Conservation (phyloP, 2,329 filamentous ascomycete genomes). For the Fusarium sp. region DNA sequence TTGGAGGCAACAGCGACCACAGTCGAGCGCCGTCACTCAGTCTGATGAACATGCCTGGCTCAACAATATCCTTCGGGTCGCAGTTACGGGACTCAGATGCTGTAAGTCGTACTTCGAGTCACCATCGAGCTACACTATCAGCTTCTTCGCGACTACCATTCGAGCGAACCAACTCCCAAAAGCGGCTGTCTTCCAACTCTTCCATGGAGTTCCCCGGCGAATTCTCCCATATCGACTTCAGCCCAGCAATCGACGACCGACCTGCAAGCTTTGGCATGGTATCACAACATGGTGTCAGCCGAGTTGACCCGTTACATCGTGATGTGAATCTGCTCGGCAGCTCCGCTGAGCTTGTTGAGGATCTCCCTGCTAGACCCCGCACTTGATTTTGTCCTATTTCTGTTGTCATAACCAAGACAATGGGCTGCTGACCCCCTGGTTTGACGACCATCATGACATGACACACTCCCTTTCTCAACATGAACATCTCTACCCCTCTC, state of each 20-base stretch:
- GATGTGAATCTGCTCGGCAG: slow-evolving; percentile 64
- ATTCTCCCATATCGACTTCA: slow-evolving; percentile 58
- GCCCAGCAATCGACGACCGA: slow-evolving; percentile 58
- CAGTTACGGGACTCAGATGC: slow-evolving; percentile 39
- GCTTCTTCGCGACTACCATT: slow-evolving; percentile 63
- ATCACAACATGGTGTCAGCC: slow-evolving; percentile 68
- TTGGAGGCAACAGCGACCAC: slow-evolving; percentile 43
- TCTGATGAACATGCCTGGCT: slow-evolving; percentile 46
- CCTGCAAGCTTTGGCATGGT: slow-evolving; percentile 70
- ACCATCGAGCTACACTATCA: slow-evolving; percentile 44
- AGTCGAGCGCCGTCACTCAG: slow-evolving; percentile 55
- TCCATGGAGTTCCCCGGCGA: slow-evolving; percentile 64
- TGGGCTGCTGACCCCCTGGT: background rate
- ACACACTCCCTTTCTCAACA: slow-evolving; percentile 3
- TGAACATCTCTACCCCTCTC: slow-evolving; percentile 7
- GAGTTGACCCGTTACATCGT: slow-evolving; percentile 63
- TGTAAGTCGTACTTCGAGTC: slow-evolving; percentile 42
- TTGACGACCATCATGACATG: background rate
- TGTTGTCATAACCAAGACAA: background rate
- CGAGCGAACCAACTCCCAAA: slow-evolving; percentile 67
- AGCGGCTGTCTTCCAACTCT: slow-evolving; percentile 64
- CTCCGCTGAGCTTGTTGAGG: slow-evolving; percentile 69
- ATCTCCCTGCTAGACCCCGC: slow-evolving; percentile 44
- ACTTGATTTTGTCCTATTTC: slow-evolving; percentile 31
- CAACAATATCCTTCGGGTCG: slow-evolving; percentile 43